phyloP scores from a whole-genome alignment of 106 monocot species.

The Triglochin maritima region DNA sequence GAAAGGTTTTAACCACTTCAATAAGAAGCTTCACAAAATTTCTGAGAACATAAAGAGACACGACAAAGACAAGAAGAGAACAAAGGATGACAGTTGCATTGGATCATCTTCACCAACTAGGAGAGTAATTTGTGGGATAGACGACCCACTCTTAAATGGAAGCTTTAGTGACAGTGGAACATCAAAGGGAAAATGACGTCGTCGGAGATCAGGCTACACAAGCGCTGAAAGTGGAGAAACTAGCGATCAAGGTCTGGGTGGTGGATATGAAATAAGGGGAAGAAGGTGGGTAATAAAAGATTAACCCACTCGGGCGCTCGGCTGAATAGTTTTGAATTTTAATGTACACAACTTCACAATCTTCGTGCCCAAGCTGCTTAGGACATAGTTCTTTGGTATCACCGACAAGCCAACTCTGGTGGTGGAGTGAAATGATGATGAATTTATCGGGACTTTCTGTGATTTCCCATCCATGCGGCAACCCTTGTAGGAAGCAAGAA shows the following conservation, averaged over 20 bases:
- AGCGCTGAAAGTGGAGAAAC: slow-evolving; percentile 81
- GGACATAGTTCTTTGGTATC: too few relatives aligned
- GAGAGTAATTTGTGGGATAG: slow-evolving; percentile 66
- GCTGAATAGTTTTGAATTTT: too few relatives aligned
- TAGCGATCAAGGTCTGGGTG: slow-evolving; percentile 44
- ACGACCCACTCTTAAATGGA: slow-evolving; percentile 69
- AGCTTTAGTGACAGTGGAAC: slow-evolving; percentile 41
- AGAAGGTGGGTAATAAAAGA: slow-evolving; percentile 65
- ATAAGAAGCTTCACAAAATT: slow-evolving; percentile 85
- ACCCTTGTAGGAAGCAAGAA: too few relatives aligned
- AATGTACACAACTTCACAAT: too few relatives aligned
- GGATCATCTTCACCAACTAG: slow-evolving; percentile 30
- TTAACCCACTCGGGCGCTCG: background rate
- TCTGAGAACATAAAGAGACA: slow-evolving; percentile 86
- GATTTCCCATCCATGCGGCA: too few relatives aligned
- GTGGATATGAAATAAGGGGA: slow-evolving; percentile 52
- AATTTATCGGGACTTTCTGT: too few relatives aligned
- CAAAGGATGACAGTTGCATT: slow-evolving; percentile 80
- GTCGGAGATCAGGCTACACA: slow-evolving; percentile 48
- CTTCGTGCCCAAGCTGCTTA: too few relatives aligned
- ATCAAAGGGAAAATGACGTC: slow-evolving; percentile 27
- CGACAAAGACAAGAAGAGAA: slow-evolving; percentile 51
- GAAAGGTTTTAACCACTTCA: slow-evolving; percentile 70
- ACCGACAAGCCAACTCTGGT: too few relatives aligned
- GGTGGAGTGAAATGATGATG: too few relatives aligned